Evolutionary conservation across 768 basidiomycete species (phyloP), one percentile per base, ranked within the genome.

Genomic region (Vishniacozyma victoriae): DNA sequence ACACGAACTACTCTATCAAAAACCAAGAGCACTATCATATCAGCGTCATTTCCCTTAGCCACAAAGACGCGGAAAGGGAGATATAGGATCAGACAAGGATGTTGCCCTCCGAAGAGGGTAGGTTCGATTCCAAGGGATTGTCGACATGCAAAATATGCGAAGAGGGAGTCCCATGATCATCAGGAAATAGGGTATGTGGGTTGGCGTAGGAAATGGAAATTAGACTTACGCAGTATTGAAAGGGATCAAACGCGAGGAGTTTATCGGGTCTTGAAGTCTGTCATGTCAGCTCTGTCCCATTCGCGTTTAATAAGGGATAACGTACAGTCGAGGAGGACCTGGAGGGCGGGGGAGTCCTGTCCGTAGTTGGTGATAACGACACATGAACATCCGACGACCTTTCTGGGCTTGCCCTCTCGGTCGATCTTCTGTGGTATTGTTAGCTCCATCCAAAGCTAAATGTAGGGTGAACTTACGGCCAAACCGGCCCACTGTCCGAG

Each of bases 331-430:
- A 73, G 61, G 58, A 73, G 71, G 69, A 93, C 90, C 72, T 92
- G 85, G 60, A 93, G 81, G 48, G 91, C 93, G 78, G 93, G 88
- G 66, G 83, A 85, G 78, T 97, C 93, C 48, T 81, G 79, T 66
- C 93, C 93, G 71, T 92, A 96, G 72, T 96, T 88, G 81, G 89
- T 97, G 63, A 99, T 92, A 56, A 96, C 93, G 65, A 97, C 93
- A 64, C 72, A 75, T 39, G 74, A 75, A 71, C 72, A 74, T 29
- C 74, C 74, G 52, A 75, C 72, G 69, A 97, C 78, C 80, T 97
- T 97, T 73, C 93, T 80, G 40, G 93, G 86, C 77, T 95, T 96
- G 60, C 93, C 93, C 78, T 97, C 93, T 68, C 89, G 83, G 78
- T 99, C 93, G 74, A 97, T 92, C 81, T 99, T 99, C 59, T 60